Evolutionary conservation across 1,284 basidiomycete species (phyloP), one percentile per base, ranked within the genome.

Genomic region (Pisolithus thermaeus): DNA sequence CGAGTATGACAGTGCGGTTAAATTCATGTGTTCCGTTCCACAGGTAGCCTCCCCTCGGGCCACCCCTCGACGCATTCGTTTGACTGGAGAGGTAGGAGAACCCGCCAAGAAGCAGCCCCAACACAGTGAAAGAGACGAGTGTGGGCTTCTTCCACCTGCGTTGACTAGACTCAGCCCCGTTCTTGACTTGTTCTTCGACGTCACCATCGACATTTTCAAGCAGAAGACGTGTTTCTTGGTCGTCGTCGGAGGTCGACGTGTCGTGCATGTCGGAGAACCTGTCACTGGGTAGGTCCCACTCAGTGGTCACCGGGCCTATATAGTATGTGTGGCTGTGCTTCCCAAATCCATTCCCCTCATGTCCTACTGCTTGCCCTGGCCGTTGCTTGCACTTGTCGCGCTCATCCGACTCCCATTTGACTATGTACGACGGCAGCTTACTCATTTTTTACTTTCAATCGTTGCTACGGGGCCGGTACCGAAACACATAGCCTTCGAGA

Each of bases 401-500:
- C 52, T 61, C 22, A 1, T 64, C 7, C 27, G 40, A 23, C 50
- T 52, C 12, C 40, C 37, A 2, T 42, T 68, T 42, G 11, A 51
- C 3, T 47, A 52, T 39, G 44, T 67, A 44, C 57, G 56, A 27
- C 47, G 45, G 49, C 68, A 68, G 55, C 45, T 69, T 4, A 23
- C 52, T 3, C 42, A 56, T 20, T 6, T 81, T 14, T 63, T 91
- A 22, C 74, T 92, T 49, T 70, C 71, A 49, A 70, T 91, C 23
- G 76, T 95, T 37, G 74, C 84, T 0, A 74, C 85, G 6, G 96
- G 95, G 0, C 96, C 97, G 1, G 77, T 97, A 20, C 97, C 97
- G 0, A 70, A 76, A 40, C 97, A 99, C 74, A 81, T 99, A 40
- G 95, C 90, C 2, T 96, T 99, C 65, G 89, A 97, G 36, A 97